These are phyloP conservation scores for Buxus sempervirens DNA, from an alignment of 164 flowering plant species.

Conservation along the genomic window DNA sequence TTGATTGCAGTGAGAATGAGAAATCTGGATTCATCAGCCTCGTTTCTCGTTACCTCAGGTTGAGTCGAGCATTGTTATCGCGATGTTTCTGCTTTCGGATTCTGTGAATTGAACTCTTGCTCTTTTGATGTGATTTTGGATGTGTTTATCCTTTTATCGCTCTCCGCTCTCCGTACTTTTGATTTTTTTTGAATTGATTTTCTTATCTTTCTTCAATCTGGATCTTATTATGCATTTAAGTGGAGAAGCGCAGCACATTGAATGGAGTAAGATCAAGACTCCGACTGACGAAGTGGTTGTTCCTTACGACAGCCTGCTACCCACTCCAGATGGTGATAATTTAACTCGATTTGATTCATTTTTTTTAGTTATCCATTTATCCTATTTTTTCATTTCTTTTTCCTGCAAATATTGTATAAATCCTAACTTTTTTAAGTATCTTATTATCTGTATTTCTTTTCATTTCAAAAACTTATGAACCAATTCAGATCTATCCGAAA, in stretches of 20 bases:
- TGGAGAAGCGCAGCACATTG: constrained; percentile 89
- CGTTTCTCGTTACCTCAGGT: constrained; percentile 94
- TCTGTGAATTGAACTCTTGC: neutral
- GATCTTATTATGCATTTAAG: constrained; percentile 28
- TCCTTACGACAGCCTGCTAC: constrained; percentile 73
- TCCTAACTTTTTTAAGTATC: no score
- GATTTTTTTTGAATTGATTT: neutral
- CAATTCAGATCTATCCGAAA: constrained; percentile 47
- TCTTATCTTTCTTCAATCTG: neutral
- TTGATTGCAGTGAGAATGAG: constrained; percentile 79
- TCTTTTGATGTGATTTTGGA: neutral
- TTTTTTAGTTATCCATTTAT: neutral
- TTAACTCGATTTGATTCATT: neutral
- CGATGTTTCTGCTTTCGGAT: neutral
- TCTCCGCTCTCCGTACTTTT: no score
- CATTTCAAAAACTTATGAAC: constrained; percentile 10
- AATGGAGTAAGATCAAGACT: constrained; percentile 97
- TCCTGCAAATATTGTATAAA: no score
- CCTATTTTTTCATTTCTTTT: no score
- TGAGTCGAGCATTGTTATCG: neutral
- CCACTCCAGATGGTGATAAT: constrained; percentile 63
- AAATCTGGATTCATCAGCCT: constrained; percentile 89
- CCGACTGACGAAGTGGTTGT: constrained; percentile 97
- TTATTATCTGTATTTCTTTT: no score
- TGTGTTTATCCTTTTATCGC: neutral